Evolutionary conservation across 1,139 yeast genomes (phyloP).

Genomic region (Lizanozyma gosingica): DNA sequence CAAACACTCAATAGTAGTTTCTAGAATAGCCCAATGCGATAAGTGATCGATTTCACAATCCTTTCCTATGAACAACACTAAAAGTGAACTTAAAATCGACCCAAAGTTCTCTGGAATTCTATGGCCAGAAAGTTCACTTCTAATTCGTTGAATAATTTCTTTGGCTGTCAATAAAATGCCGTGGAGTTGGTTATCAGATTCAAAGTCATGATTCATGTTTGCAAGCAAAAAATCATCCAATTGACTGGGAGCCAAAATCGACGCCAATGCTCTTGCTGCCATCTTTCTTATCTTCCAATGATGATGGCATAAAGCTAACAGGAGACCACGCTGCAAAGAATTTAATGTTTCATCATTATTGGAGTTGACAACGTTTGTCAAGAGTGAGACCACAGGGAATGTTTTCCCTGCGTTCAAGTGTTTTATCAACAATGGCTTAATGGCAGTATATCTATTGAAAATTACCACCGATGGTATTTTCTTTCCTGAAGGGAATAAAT

Average conservation of each 20-base stretch:
- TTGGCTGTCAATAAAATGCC: not conserved
- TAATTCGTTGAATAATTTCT: not conserved
- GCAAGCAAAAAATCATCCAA: not conserved
- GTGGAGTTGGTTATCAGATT: not conserved
- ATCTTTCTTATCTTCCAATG: conserved; percentile 83
- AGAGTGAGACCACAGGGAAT: not conserved
- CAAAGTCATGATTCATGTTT: not conserved
- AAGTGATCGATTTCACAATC: not conserved
- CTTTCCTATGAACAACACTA: not conserved
- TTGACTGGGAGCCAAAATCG: conserved; percentile 17
- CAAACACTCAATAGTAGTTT: not conserved
- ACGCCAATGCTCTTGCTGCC: conserved; percentile 64
- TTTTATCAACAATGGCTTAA: conserved; percentile 4
- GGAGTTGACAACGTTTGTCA: not conserved
- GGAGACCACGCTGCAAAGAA: not conserved
- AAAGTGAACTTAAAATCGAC: not conserved
- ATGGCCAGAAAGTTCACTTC: not conserved
- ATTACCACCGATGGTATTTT: not conserved
- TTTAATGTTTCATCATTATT: not conserved
- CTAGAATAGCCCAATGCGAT: not conserved
- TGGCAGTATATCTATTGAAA: not conserved
- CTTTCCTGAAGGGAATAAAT: not conserved
- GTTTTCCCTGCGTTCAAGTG: conserved; percentile 5
- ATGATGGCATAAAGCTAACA: conserved; percentile 13
- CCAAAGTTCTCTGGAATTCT: not conserved